Evolutionary conservation across 345 rosid genomes (phyloP).

Genomic region (Fremontodendron californicum): DNA sequence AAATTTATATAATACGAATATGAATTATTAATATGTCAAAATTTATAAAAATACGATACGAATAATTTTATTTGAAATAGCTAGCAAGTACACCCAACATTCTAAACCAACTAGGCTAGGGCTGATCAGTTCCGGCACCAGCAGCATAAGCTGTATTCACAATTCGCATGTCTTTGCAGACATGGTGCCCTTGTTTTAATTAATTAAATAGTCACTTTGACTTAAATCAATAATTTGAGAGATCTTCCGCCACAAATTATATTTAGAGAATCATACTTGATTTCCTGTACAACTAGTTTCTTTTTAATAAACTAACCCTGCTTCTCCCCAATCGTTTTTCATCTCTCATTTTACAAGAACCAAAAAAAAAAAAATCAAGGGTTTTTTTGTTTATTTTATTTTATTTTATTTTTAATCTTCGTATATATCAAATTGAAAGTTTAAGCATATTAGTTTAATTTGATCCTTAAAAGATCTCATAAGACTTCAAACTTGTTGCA

Average conservation of each 20-base stretch:
- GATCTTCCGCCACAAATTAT: background rate
- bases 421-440: too few relatives aligned
- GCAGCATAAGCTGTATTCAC: background rate
- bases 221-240: background rate
- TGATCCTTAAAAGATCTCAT: background rate
- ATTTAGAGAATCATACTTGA: background rate
- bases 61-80: background rate
- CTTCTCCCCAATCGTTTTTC: background rate
- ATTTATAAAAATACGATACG: too few relatives aligned
- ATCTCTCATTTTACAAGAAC: too few relatives aligned
- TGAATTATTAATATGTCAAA: too few relatives aligned
- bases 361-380: too few relatives aligned
- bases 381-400: too few relatives aligned
- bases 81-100: background rate
- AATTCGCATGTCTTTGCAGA: background rate
- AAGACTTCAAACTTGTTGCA: too few relatives aligned
- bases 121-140: background rate
- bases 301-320: background rate
- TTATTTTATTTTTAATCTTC: too few relatives aligned
- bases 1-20: too few relatives aligned
- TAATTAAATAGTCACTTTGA: background rate
- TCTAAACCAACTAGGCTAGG: background rate
- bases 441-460: too few relatives aligned
- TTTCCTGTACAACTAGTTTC: background rate
- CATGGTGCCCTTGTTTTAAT: background rate